Evolutionary conservation across 352 stramenopile species (phyloP).

Genomic region (Pythium sp.): DNA sequence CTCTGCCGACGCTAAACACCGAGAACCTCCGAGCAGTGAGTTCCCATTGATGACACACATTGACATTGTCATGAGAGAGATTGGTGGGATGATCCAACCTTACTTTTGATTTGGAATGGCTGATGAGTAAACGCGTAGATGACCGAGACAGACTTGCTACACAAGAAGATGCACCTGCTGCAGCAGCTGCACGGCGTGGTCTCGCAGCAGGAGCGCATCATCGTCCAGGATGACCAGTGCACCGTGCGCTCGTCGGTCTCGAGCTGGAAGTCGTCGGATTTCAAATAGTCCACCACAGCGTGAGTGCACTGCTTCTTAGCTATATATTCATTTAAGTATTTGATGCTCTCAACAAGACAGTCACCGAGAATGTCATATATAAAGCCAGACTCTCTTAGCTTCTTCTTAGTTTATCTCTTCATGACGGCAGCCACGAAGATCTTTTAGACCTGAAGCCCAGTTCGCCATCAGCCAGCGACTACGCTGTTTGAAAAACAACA

Average conservation of each 20-base stretch:
- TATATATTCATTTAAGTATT: background rate
- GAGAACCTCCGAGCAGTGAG: conserved; percentile 36
- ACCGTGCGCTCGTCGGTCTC: conserved; percentile 68
- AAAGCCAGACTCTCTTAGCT: background rate
- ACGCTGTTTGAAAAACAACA: no score
- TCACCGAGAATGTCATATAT: background rate
- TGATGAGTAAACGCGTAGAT: conserved; percentile 23
- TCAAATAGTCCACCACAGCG: background rate
- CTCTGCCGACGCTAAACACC: conserved; percentile 18
- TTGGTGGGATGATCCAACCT: no score
- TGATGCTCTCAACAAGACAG: background rate
- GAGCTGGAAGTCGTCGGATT: conserved; percentile 58
- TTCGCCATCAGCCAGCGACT: background rate
- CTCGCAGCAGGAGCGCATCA: conserved; percentile 36
- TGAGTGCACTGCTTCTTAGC: background rate
- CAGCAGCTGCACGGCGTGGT: conserved; percentile 56
- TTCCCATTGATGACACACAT: background rate
- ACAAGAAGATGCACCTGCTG: conserved; percentile 50
- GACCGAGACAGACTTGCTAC: conserved; percentile 49
- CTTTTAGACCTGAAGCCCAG: background rate
- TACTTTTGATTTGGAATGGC: no score
- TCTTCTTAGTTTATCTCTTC: background rate
- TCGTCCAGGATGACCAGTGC: conserved; percentile 62
- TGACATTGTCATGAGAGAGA: background rate
- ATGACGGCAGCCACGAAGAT: background rate